Percentiles rank a stretch among this genome's conserved stretches.
Evolutionary conservation across 371 early-diverging fungal genomes (phyloP).

Genomic region (Mucor velutinosus): DNA sequence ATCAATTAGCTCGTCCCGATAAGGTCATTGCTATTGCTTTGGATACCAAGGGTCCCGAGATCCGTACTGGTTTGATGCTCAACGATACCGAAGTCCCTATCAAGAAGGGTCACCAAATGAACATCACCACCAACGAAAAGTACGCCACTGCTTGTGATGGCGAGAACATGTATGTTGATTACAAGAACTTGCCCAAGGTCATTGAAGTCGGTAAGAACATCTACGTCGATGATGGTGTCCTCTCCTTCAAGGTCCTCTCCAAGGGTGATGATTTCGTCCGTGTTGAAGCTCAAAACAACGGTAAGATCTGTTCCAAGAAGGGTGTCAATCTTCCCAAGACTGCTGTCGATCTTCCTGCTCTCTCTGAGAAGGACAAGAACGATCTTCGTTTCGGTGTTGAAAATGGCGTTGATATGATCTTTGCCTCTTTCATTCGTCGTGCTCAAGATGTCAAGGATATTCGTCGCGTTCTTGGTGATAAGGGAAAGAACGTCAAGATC

Average conservation of each 20-base stretch:
- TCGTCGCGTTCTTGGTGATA: constrained; percentile 74
- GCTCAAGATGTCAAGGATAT: constrained; percentile 88
- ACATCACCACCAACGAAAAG: constrained; percentile 76
- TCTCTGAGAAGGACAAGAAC: constrained; percentile 89
- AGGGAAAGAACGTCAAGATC: constrained; percentile 85
- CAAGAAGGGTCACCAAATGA: constrained; percentile 69
- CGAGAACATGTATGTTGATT: constrained; percentile 80
- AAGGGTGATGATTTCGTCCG: constrained; percentile 58
- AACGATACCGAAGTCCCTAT: constrained; percentile 66
- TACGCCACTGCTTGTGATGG: constrained; percentile 64
- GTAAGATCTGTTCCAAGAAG: constrained; percentile 76
- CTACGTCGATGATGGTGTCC: constrained; percentile 81
- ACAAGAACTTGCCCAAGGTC: constrained; percentile 81
- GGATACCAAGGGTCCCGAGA: constrained; percentile 88
- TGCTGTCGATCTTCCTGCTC: constrained; percentile 82
- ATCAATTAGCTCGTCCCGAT: constrained; percentile 23
- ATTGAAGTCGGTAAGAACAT: constrained; percentile 79
- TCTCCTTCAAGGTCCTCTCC: constrained; percentile 79
- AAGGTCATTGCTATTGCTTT: constrained; percentile 79
- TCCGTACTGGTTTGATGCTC: constrained; percentile 78
- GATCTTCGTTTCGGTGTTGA: constrained; percentile 91
- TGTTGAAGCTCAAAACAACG: constrained; percentile 72
- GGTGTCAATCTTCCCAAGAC: constrained; percentile 86
- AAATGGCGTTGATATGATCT: constrained; percentile 93
- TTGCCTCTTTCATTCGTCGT: constrained; percentile 94